Evolutionary conservation across 352 stramenopile genomes (phyloP).

Genomic region (Phytophthora syringae): DNA sequence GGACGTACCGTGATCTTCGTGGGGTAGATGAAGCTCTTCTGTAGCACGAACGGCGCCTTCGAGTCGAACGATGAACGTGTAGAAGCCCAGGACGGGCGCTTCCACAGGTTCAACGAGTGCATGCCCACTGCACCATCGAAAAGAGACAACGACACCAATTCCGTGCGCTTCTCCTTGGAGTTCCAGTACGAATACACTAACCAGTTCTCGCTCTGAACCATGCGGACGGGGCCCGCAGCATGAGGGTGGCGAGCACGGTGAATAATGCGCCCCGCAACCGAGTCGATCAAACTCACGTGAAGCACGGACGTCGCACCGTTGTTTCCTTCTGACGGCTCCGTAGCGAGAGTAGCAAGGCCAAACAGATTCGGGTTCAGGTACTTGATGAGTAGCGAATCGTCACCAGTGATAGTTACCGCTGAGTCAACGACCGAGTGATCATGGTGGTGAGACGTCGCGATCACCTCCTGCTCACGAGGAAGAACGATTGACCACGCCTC

Average conservation of each 20-base stretch:
- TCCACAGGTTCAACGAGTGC: conserved; percentile 95
- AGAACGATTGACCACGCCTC: conserved; percentile 79
- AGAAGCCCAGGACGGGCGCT: conserved; percentile 88
- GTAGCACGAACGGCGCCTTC: conserved; percentile 90
- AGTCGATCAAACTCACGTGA: conserved; percentile 94
- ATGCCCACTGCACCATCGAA: conserved; percentile 97
- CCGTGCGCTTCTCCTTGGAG: conserved; percentile 83
- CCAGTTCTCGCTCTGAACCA: conserved; percentile 95
- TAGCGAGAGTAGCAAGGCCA: conserved; percentile 87
- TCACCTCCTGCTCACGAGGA: conserved; percentile 59
- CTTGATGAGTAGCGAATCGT: conserved; percentile 97
- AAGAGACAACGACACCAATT: conserved; percentile 87
- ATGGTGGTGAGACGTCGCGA: conserved; percentile 63
- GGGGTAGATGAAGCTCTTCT: conserved; percentile 95
- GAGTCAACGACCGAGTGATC: conserved; percentile 76
- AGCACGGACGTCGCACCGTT: conserved; percentile 55
- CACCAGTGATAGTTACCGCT: conserved; percentile 88
- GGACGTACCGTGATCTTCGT: conserved; percentile 79
- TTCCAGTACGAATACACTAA: conserved; percentile 98
- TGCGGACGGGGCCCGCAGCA: conserved; percentile 66
- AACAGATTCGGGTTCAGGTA: conserved; percentile 98
- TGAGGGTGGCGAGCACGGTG: conserved; percentile 91
- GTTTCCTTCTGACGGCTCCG: conserved; percentile 46
- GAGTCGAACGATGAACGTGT: conserved; percentile 94
- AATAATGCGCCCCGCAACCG: conserved; percentile 94